These are phyloP conservation scores for Nicotiana paniculata DNA, from an alignment of 257 asterid genomes.

Conservation along the genomic window DNA sequence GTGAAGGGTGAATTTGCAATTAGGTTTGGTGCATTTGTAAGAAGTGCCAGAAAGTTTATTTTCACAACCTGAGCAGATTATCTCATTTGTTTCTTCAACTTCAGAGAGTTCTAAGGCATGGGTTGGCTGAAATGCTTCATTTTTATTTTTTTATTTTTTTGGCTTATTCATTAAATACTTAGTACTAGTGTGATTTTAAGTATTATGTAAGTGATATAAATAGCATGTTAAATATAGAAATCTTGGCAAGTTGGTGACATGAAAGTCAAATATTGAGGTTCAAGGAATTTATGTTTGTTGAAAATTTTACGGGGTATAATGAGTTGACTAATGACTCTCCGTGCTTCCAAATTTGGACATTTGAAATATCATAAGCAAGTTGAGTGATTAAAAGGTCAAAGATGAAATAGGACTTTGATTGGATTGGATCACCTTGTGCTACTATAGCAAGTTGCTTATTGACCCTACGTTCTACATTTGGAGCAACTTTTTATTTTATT, in stretches of 20 bases:
- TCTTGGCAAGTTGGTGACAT: background rate
- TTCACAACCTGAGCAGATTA: conserved; percentile 11
- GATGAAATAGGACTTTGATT: too few relatives aligned
- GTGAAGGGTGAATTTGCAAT: conserved; percentile 21
- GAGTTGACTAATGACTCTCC: too few relatives aligned
- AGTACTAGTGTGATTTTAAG: background rate
- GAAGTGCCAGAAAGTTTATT: background rate
- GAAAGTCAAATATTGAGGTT: conserved; percentile 1
- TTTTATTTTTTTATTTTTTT: background rate
- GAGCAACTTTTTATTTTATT: too few relatives aligned
- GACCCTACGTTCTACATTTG: too few relatives aligned
- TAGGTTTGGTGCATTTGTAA: background rate
- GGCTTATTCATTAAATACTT: too few relatives aligned
- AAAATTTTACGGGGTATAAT: background rate
- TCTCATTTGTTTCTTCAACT: background rate
- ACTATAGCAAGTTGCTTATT: too few relatives aligned
- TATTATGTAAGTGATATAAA: background rate
- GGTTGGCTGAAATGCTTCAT: conserved; percentile 7
- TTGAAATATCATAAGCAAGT: too few relatives aligned
- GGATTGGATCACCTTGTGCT: too few relatives aligned
- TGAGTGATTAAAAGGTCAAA: too few relatives aligned
- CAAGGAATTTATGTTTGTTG: background rate
- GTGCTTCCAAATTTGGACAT: too few relatives aligned
- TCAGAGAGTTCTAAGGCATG: background rate
- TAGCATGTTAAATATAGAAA: background rate